These are phyloP conservation scores for Fraxinus latifolia DNA, from an alignment of 305 asterid genomes.

Conservation along the genomic window DNA sequence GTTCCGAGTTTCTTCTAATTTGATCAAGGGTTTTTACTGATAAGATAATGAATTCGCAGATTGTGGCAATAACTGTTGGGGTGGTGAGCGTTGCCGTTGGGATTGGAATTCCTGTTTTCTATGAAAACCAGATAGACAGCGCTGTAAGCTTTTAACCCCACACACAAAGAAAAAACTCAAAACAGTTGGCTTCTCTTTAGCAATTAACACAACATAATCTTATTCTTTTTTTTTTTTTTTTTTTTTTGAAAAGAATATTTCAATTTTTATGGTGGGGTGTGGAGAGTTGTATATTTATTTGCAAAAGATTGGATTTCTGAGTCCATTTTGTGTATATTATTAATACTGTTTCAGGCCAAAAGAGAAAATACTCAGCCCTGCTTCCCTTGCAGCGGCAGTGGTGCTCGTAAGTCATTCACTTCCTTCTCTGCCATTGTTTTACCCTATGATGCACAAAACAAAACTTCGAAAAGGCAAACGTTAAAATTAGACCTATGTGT, in stretches of 20 bases:
- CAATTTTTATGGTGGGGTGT: background rate
- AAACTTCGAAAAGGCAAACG: background rate
- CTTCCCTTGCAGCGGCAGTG: constrained; percentile 85
- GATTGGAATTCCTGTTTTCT: constrained; percentile 86
- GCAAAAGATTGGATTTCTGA: background rate
- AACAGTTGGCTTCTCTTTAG: background rate
- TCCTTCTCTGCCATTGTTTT: background rate
- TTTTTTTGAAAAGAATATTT: background rate
- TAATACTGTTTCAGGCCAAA: constrained; percentile 54
- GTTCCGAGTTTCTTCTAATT: background rate
- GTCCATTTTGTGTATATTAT: background rate
- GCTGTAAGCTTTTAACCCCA: constrained; percentile 48
- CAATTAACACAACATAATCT: background rate
- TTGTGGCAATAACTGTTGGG: constrained; percentile 79
- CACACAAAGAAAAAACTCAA: no score
- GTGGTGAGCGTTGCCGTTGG: constrained; percentile 76
- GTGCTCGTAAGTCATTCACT: constrained; percentile 67
- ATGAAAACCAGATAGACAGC: constrained; percentile 75
- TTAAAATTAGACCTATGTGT: background rate
- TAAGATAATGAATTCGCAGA: constrained; percentile 38
- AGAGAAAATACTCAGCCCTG: constrained; percentile 90
- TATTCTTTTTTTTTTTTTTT: background rate
- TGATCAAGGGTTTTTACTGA: background rate
- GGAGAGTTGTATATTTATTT: constrained; percentile 1
- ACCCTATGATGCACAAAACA: background rate